Evolutionary conservation across 2,329 filamentous ascomycete genomes (phyloP).

Genomic region (Juglanconis juglandina): DNA sequence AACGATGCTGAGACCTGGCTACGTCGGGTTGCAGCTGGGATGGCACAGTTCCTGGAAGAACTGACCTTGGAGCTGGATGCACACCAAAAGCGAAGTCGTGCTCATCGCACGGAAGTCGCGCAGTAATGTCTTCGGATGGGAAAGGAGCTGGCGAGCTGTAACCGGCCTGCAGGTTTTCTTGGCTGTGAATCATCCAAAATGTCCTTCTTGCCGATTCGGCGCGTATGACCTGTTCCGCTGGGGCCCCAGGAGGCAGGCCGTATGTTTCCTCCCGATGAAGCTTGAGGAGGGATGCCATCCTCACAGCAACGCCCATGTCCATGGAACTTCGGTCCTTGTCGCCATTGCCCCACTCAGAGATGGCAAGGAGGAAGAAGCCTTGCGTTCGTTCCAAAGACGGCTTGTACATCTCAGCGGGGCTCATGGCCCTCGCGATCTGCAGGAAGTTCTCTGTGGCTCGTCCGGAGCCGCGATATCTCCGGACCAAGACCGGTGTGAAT

Average conservation of each 20-base stretch:
- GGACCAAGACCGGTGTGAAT: conserved; percentile 27
- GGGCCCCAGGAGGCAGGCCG: conserved; percentile 21
- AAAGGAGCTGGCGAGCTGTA: conserved; percentile 32
- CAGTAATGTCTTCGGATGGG: conserved; percentile 33
- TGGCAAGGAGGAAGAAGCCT: conserved; percentile 30
- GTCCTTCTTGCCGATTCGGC: conserved; percentile 32
- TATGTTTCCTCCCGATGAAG: conserved; percentile 37
- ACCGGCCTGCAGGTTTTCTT: conserved; percentile 35
- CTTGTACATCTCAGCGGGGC: conserved; percentile 27
- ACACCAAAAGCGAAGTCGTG: conserved; percentile 35
- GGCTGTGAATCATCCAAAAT: conserved; percentile 36
- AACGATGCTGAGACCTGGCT: conserved; percentile 24
- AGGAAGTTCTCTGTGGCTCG: conserved; percentile 29
- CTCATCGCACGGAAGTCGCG: conserved; percentile 34
- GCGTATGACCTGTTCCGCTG: conserved; percentile 28
- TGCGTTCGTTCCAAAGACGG: conserved; percentile 28
- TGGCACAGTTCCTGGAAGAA: conserved; percentile 30
- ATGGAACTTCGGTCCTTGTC: conserved; percentile 30
- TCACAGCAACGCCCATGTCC: conserved; percentile 36
- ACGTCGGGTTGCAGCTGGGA: conserved; percentile 25
- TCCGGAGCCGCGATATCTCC: conserved; percentile 22
- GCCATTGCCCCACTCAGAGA: conserved; percentile 33
- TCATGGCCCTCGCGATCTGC: conserved; percentile 22
- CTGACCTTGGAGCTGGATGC: conserved; percentile 27
- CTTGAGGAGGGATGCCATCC: conserved; percentile 32